phyloP scores from a whole-genome alignment of 2,329 filamentous ascomycete species.

The Fusarium scirpi region DNA sequence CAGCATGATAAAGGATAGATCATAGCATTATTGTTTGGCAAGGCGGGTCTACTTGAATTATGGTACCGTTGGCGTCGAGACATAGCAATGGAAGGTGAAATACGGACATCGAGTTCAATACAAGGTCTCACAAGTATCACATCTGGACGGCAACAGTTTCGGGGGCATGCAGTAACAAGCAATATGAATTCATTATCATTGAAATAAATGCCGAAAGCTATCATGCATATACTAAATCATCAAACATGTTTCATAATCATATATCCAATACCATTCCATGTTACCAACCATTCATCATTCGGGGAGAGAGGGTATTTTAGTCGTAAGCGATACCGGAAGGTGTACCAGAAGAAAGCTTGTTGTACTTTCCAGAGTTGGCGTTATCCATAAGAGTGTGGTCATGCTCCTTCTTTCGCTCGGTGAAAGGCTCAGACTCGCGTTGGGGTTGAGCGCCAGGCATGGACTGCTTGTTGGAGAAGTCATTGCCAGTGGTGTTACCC shows the following conservation, averaged over 20 bases:
- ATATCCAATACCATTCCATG: background rate
- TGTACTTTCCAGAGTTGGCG: constrained; percentile 40
- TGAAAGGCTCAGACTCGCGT: background rate
- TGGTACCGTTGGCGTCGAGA: too few relatives aligned
- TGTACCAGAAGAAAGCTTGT: constrained; percentile 36
- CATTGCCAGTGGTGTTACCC: background rate
- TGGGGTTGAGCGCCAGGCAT: constrained; percentile 2
- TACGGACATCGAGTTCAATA: fast-evolving
- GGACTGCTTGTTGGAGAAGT: background rate
- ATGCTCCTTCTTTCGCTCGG: background rate
- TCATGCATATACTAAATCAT: background rate
- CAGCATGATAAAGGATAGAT: background rate
- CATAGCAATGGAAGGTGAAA: background rate
- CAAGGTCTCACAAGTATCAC: background rate
- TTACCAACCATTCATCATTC: background rate
- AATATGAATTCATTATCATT: background rate
- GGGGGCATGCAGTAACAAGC: background rate
- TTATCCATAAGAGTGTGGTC: constrained; percentile 5
- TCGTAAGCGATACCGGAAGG: constrained; percentile 31
- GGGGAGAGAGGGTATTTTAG: background rate
- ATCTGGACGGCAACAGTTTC: background rate
- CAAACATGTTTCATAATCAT: background rate
- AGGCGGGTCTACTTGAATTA: background rate
- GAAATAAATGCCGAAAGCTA: background rate
- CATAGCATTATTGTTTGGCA: background rate